Evolutionary conservation across 176 grass and related monocot genomes (phyloP).

Genomic region (Musa beccarii): DNA sequence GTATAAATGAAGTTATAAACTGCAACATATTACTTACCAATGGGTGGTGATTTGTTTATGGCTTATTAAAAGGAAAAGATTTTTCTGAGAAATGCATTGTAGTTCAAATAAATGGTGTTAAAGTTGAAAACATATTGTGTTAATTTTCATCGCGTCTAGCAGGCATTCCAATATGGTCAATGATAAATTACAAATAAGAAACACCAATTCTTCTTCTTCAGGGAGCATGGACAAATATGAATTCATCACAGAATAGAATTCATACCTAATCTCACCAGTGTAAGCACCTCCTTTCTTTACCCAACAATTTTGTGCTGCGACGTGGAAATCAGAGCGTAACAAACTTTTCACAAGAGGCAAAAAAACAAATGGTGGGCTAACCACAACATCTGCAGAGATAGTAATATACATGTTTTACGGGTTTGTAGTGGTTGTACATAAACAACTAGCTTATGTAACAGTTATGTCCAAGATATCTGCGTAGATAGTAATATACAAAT

Average conservation of each 20-base stretch:
- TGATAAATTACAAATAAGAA: too few species aligned
- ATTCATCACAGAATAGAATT: not conserved
- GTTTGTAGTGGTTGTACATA: not conserved
- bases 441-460: not conserved
- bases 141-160: too few species aligned
- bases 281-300: conserved; percentile 78
- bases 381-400: conserved; percentile 61
- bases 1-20: too few species aligned
- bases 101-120: too few species aligned
- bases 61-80: too few species aligned
- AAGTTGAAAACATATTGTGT: too few species aligned
- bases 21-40: too few species aligned
- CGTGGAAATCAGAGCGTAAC: conserved; percentile 58
- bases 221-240: too few species aligned
- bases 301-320: conserved; percentile 88
- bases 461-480: conserved; percentile 28
- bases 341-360: conserved; percentile 56
- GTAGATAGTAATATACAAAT: not conserved
- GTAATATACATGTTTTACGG: not conserved
- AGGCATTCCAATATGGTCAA: too few species aligned
- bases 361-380: conserved; percentile 88
- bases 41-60: too few species aligned
- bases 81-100: too few species aligned
- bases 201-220: too few species aligned
- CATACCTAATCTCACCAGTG: conserved; percentile 92